phyloP scores from a whole-genome alignment of 164 flowering plant species.

The Stephania japonica region DNA sequence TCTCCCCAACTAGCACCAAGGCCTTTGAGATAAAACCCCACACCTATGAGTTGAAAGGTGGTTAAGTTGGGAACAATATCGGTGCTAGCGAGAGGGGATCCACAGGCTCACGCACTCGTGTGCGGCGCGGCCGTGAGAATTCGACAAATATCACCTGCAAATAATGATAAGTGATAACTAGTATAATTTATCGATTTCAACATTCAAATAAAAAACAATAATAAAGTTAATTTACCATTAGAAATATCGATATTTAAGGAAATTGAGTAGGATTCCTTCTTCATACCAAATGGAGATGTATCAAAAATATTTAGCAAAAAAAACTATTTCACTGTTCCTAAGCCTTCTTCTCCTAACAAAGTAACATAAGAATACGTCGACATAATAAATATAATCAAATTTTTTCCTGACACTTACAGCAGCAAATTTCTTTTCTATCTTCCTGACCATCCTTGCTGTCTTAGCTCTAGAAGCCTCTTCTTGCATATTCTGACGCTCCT shows the following conservation, averaged over 20 bases:
- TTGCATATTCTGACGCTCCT: constrained; percentile 68
- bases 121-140: too few species aligned
- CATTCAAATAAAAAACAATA: background rate
- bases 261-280: background rate
- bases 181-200: too few species aligned
- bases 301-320: background rate
- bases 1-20: too few species aligned
- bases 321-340: background rate
- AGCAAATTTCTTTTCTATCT: constrained; percentile 63
- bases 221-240: background rate
- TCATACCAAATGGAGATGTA: background rate
- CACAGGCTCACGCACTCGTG: too few species aligned
- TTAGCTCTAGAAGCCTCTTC: constrained; percentile 69
- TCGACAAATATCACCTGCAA: too few species aligned
- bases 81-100: too few species aligned
- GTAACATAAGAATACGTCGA: background rate
- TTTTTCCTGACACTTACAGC: constrained; percentile 48
- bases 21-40: too few species aligned
- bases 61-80: too few species aligned
- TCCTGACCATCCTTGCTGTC: constrained; percentile 50
- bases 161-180: too few species aligned
- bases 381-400: background rate
- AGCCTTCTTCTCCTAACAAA: background rate
- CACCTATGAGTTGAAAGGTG: too few species aligned
- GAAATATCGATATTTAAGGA: background rate